Evolutionary conservation across 2,329 filamentous ascomycete genomes (phyloP), one percentile per base, ranked within the genome.

Genomic region (Colletotrichum sp.): DNA sequence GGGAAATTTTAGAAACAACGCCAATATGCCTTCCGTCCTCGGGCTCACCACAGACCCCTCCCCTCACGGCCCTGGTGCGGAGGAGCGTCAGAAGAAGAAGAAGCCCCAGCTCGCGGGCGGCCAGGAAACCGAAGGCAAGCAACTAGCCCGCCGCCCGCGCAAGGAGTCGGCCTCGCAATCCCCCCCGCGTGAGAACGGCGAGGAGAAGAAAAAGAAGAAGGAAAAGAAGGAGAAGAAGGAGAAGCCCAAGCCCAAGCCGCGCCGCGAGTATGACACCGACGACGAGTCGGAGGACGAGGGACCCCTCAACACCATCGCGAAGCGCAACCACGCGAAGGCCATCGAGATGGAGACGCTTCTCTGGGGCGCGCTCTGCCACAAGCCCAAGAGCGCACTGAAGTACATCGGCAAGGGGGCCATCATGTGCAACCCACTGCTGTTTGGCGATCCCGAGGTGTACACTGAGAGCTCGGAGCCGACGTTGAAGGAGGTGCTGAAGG

Each of bases 351-450:
- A 86, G 80, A 84, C 83, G 8, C 80, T 85, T 7, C 80, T 86
- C 63, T 85, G 84, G 84, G 83, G 84, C 55, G 82, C 84, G 26
- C 79, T 85, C 32, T 83, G 81, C 81, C 83, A 85, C 80, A 81
- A 82, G 66, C 84, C 84, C 60, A 81, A 82, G 52, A 75, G 80
- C 8, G 83, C 83, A 0, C 79, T 81, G 59, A 84, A 85, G 74
- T 85, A 85, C 82, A 78, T 85, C 57, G 83, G 83, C 75, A 80
- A 83, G 77, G 84, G 85, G 80, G 83, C 82, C 80, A 79, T 84
- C 78, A 83, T 86, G 80, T 81, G 84, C 78, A 84, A 83, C 79
- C 83, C 83, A 26, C 77, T 85, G 28, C 78, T 85, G 12, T 79
- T 80, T 10, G 80, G 82, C 13, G 77, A 78, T 65, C 64, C 79